These are phyloP conservation scores for Phialophora chinensis DNA, from an alignment of 2,329 filamentous ascomycete species.

Conservation along the genomic window DNA sequence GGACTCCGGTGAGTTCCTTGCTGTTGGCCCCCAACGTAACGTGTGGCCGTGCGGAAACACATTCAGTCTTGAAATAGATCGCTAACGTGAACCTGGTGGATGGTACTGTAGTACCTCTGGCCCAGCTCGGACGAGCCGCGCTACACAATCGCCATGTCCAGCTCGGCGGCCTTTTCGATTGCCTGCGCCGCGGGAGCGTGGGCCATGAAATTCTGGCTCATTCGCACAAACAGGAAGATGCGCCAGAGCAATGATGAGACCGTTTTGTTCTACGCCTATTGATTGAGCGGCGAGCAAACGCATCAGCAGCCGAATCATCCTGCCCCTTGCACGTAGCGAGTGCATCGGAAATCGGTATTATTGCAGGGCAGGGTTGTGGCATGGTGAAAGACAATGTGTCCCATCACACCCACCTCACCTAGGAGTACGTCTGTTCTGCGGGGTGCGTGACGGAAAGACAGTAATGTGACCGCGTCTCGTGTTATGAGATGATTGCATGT, in stretches of 20 bases:
- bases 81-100: neutral
- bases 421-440: no score
- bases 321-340: no score
- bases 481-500: no score
- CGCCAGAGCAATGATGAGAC: slow-evolving; percentile 1
- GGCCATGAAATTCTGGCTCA: slow-evolving; percentile 22
- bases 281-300: neutral
- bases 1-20: slow-evolving; percentile 53
- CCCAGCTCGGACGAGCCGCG: slow-evolving; percentile 49
- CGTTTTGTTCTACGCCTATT: slow-evolving; percentile 30
- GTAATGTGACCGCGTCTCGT: no score
- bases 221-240: slow-evolving; percentile 21
- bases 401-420: no score
- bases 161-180: slow-evolving; percentile 17
- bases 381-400: no score
- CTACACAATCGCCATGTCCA: slow-evolving; percentile 40
- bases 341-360: no score
- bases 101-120: slow-evolving; percentile 66
- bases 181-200: slow-evolving; percentile 18
- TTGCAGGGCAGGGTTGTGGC: no score
- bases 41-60: no score
- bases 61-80: neutral
- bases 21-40: neutral
- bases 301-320: no score
- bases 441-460: no score